A percentile compares a stretch with the other conserved stretches of the same genome.
Conservation (phyloP, 495 filamentous ascomycete genomes). For the Filosporella fistucella region DNA sequence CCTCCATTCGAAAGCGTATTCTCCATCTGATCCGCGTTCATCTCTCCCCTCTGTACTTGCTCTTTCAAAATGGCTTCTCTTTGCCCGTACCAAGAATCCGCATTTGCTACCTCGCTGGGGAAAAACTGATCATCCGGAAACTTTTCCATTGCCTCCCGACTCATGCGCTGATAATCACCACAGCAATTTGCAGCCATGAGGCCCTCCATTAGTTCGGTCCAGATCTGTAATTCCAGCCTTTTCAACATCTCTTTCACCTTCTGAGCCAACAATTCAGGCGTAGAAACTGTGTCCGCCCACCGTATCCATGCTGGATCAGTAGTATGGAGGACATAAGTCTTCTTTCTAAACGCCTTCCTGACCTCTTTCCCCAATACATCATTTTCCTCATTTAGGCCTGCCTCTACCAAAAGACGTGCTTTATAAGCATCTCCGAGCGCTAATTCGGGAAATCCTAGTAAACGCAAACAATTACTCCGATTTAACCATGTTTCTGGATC, state of each 20-base stretch:
- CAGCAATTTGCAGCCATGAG: conserved; percentile 18
- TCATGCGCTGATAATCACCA: conserved; percentile 12
- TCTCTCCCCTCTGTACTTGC: conserved; percentile 4
- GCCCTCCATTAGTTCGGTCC: conserved; percentile 19
- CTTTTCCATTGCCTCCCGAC: conserved; percentile 12
- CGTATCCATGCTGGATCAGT: conserved; percentile 13
- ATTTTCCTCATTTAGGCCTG: neutral
- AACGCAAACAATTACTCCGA: conserved; percentile 9
- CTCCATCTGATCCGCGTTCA: conserved; percentile 9
- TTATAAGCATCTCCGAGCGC: conserved; percentile 13
- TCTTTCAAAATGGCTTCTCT: conserved; percentile 4
- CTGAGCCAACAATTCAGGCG: conserved; percentile 5
- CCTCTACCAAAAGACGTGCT: conserved; percentile 13
- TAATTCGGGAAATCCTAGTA: conserved; percentile 9
- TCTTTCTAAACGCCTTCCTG: conserved; percentile 9
- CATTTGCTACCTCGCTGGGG: conserved; percentile 14
- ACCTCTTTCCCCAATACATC: conserved; percentile 8
- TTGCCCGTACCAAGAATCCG: conserved; percentile 9
- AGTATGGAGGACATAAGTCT: conserved; percentile 12
- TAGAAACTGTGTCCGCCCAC: conserved; percentile 7
- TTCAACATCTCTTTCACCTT: conserved; percentile 16
- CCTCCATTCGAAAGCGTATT: conserved; percentile 12
- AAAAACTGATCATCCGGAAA: conserved; percentile 17
- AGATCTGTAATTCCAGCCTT: conserved; percentile 16
- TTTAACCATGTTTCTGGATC: conserved; percentile 18